Percentiles rank a stretch among this genome's conserved stretches.
Evolutionary conservation across 441 rosid genomes (phyloP).

Genomic region (Euphorbia schlechtendalii): DNA sequence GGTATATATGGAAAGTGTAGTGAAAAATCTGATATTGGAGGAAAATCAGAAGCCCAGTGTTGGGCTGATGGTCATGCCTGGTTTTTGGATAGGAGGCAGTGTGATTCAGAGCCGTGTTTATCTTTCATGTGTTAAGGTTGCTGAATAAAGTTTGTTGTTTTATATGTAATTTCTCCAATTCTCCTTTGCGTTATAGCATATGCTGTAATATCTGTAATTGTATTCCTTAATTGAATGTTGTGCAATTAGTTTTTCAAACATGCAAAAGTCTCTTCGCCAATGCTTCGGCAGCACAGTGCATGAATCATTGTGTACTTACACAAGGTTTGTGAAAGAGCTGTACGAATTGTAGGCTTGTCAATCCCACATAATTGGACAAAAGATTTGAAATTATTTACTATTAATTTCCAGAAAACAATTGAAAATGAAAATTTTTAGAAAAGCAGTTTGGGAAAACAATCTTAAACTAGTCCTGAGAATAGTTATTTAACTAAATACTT

Average conservation of each 20-base stretch:
- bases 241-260: conserved; percentile 18
- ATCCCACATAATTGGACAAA: too few species aligned
- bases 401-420: too few species aligned
- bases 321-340: too few species aligned
- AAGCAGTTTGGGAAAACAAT: too few species aligned
- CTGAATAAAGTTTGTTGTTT: conserved; percentile 18
- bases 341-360: too few species aligned
- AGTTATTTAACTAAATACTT: too few species aligned
- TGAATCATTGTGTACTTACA: too few species aligned
- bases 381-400: too few species aligned
- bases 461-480: too few species aligned
- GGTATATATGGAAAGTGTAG: conserved; percentile 81
- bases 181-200: too few species aligned
- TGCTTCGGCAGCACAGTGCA: too few species aligned
- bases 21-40: conserved; percentile 53
- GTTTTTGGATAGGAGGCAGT: conserved; percentile 70
- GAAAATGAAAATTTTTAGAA: too few species aligned
- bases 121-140: conserved; percentile 70
- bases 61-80: conserved; percentile 93
- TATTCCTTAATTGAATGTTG: conserved; percentile 11
- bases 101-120: conserved; percentile 80
- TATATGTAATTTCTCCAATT: conserved; percentile 4
- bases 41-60: conserved; percentile 57
- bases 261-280: neutral
- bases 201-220: conserved; percentile 18